Evolutionary conservation across 768 basidiomycete species (phyloP), one percentile per base, ranked within the genome.

Genomic region (Mrakia gelida): DNA sequence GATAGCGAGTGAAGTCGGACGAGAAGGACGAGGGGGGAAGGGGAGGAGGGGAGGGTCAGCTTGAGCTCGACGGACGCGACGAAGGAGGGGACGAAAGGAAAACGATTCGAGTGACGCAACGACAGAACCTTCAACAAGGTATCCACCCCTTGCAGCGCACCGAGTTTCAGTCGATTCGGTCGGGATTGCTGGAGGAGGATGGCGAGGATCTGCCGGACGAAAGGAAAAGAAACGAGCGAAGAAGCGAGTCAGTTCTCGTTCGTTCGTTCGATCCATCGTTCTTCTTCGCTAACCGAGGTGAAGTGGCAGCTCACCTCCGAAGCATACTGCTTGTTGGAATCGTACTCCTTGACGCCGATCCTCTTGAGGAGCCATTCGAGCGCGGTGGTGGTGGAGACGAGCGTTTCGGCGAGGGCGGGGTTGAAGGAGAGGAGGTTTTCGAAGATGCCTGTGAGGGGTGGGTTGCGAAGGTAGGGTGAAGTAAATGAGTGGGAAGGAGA

Each of bases 271-370:
- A 13, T 45, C 11, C 45, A 11, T 15, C 45, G 9, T 45, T 15
- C 9, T 45, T 45, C 15, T 45, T 45, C 45, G 9, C 45, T 13
- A 26, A 21, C 23, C 3, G 30, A 13, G 63, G 15, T 32, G n/a
- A 38, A 41, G 8, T n/a, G 32, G 28, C 15, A 0, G 67, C 73
- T 41, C 3, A 98, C 84, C 84, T 99, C 96, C 65, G 93, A 94
- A 10, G 95, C 91, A 81, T 99, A 99, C 78, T 92, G 89, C 68
- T 94, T 90, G 82, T 98, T 99, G 82, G 95, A 94, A 76, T 95
- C 92, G 79, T 93, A 92, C 8, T 84, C 86, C 82, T 91, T 91
- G 15, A 87, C 85, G 82, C 89, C 89, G 61, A 96, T 88, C 28
- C 95, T 90, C 52, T 89, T 87, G 74, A 98, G 85, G 23, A 98